Evolutionary conservation across 768 basidiomycete genomes (phyloP), one percentile per base, ranked within the genome.

Genomic region (Paxillus ammoniavirescens): DNA sequence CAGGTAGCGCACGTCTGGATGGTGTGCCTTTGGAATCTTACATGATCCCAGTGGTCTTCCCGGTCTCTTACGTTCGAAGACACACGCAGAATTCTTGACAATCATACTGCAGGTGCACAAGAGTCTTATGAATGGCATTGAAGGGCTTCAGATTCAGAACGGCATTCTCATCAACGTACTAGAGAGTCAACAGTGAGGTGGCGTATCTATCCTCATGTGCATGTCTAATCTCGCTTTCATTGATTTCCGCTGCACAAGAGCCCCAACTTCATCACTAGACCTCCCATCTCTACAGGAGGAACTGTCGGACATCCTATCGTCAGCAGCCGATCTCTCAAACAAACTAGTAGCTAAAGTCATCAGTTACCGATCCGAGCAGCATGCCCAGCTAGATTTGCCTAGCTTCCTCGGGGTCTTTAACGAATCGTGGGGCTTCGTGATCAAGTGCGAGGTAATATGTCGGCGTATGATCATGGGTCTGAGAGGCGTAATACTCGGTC

Each of bases 381-480:
- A 96, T 67, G 78, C 89, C 0, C 72, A 78, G 12, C 78, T 98
- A 21, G 76, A 83, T 21, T 72, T 98, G 33, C 72, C 77, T 4
- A 82, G 86, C 42, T 98, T 98, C 72, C 74, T 91, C 33, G 78
- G 76, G 10, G 77, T 98, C 53, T 96, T 95, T 76, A 86, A 87
- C 50, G 79, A 82, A 60, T 86, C 89, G 2, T 98, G 96, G 96
- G 72, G 78, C 23, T 98, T 98, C 61, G 93, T 98, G 8, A 80
- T 97, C 23, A 79, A 78, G 58, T 93, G 91, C 64, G 96, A 99
- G 67, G 82, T 86, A 28, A 75, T 97, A 28, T 91, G 89, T 58
- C 79, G 85, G 50, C 77, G 87, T 59, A 98, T 98, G 93, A 94
- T 98, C 53, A 91, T 98, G 52, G 89, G 92, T 6, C 74, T 98